phyloP scores from a whole-genome alignment of 208 protist species.

The Trypanosomatidae sp. region DNA sequence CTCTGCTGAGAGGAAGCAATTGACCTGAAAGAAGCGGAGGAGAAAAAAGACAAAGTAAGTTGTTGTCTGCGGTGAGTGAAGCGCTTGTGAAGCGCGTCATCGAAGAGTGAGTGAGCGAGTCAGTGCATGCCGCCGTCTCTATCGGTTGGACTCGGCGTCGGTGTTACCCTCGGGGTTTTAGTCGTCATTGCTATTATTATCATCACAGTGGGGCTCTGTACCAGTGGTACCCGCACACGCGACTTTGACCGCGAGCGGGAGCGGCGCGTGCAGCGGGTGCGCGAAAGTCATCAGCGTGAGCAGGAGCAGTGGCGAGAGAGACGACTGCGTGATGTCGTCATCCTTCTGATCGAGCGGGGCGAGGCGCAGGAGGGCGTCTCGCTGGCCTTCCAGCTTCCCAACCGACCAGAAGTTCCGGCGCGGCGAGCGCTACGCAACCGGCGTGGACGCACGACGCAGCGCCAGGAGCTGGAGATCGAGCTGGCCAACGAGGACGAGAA shows the following conservation, averaged over 20 bases:
- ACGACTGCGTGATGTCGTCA: slow-evolving; percentile 46
- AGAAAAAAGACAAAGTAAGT: too few species aligned
- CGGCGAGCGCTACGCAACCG: slow-evolving; percentile 17
- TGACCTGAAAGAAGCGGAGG: too few species aligned
- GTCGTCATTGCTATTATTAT: background rate
- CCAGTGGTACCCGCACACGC: slow-evolving; percentile 3
- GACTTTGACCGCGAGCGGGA: slow-evolving; percentile 10
- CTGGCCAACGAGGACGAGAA: slow-evolving; percentile 19
- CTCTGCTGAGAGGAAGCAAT: too few species aligned
- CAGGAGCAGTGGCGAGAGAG: slow-evolving; percentile 42
- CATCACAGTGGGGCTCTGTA: slow-evolving; percentile 10
- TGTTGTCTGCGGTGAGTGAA: too few species aligned
- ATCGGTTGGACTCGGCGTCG: slow-evolving; percentile 11
- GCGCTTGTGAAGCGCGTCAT: too few species aligned
- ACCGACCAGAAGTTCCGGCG: slow-evolving; percentile 27
- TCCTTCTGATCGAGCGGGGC: slow-evolving; percentile 45
- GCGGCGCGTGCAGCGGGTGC: slow-evolving; percentile 24
- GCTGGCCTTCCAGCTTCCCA: slow-evolving; percentile 39
- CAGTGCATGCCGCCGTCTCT: too few species aligned
- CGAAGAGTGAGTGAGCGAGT: too few species aligned
- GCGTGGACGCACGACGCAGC: background rate
- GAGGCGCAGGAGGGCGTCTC: slow-evolving; percentile 40
- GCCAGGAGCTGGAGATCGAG: slow-evolving; percentile 20
- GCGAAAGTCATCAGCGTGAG: slow-evolving; percentile 22
- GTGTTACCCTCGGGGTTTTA: slow-evolving; percentile 21